Conservation (phyloP, 2,329 filamentous ascomycete genomes). For the Neonectria ditissima region DNA sequence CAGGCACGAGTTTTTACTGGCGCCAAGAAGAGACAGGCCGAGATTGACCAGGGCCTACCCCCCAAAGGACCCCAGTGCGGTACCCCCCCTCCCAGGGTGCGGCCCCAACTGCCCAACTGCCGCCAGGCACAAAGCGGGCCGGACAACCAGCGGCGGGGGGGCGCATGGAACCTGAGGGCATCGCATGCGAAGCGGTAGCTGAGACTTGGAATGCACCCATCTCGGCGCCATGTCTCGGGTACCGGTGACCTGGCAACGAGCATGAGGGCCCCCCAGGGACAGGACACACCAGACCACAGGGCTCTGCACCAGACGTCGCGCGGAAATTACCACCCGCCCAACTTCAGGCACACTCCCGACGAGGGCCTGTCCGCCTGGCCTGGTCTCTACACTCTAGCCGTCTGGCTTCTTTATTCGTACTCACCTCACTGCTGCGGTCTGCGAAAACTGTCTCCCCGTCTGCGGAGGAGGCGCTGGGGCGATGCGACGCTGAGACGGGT, state of each 20-base stretch:
- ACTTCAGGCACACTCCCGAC: slow-evolving; percentile 30
- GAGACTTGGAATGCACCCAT: slow-evolving; percentile 27
- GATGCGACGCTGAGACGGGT: slow-evolving; percentile 11
- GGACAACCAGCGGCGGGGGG: slow-evolving; percentile 21
- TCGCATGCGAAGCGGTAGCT: slow-evolving; percentile 35
- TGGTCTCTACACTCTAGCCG: slow-evolving; percentile 1
- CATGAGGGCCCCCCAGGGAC: not conserved
- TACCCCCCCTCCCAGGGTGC: slow-evolving; percentile 3
- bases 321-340: slow-evolving; percentile 30
- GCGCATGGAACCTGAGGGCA: slow-evolving; percentile 10
- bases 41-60: slow-evolving; percentile 24
- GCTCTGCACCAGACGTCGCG: slow-evolving; percentile 22
- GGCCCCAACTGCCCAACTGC: slow-evolving; percentile 27
- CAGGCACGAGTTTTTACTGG: slow-evolving; percentile 24
- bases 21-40: slow-evolving; percentile 26
- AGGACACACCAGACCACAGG: slow-evolving; percentile 17
- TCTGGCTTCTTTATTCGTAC: not conserved
- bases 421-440: no score
- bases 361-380: slow-evolving; percentile 13
- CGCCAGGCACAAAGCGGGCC: slow-evolving; percentile 27
- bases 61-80: slow-evolving; percentile 12
- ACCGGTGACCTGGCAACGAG: slow-evolving; percentile 35
- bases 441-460: not conserved
- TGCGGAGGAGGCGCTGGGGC: not conserved
- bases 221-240: slow-evolving; percentile 32